Conservation (phyloP, 306 rosid species). For the Vigna unguiculata region DNA sequence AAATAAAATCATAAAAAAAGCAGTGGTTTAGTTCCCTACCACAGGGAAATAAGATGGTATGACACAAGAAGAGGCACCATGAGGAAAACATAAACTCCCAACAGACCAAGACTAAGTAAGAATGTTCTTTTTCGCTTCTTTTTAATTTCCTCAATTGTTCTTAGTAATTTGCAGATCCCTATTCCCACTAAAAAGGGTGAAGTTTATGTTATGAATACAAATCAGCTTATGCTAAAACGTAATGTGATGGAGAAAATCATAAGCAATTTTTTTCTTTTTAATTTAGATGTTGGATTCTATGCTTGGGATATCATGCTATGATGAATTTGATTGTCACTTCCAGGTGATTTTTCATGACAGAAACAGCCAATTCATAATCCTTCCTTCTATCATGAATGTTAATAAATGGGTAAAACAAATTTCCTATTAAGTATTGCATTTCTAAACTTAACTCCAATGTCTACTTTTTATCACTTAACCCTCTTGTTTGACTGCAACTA, state of each 20-base stretch:
- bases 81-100: neutral
- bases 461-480: slow-evolving; percentile 1
- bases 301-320: neutral
- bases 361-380: neutral
- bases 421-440: neutral
- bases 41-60: neutral
- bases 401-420: neutral
- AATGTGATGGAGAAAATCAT: neutral
- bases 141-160: neutral
- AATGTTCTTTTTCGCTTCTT: neutral
- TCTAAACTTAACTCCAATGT: neutral
- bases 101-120: neutral
- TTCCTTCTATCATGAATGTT: neutral
- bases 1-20: neutral
- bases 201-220: neutral
- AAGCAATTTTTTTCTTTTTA: neutral
- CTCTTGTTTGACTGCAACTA: neutral
- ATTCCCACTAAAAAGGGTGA: neutral
- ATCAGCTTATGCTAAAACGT: neutral
- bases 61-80: neutral
- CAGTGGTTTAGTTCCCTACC: neutral
- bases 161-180: neutral
- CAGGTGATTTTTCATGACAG: neutral
- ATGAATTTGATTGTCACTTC: neutral
- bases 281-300: neutral